Conservation (phyloP, 805 yeast species). For the Schwanniomyces vanrijiae region DNA sequence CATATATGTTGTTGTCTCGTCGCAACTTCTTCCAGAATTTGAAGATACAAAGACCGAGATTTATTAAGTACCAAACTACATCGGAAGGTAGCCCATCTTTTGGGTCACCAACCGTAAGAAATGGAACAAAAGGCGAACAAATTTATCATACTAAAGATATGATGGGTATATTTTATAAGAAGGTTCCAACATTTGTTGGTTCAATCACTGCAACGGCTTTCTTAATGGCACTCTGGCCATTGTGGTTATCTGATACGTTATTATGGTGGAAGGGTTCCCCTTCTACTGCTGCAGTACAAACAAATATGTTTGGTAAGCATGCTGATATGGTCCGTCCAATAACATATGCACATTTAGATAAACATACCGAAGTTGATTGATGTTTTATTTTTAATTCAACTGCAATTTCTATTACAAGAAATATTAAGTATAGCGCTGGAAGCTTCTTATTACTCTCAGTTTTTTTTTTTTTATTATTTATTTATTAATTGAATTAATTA, state of each 20-base stretch:
- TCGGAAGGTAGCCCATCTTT: neutral
- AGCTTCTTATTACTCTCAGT: neutral
- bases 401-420: neutral
- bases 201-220: neutral
- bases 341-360: conserved; percentile 10
- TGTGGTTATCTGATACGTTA: neutral
- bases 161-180: neutral
- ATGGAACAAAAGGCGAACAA: conserved; percentile 9
- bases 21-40: conserved; percentile 3
- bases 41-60: conserved; percentile 1
- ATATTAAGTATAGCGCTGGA: neutral
- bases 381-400: neutral
- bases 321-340: conserved; percentile 12
- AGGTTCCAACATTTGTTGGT: neutral
- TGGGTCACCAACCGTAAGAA: conserved; percentile 4
- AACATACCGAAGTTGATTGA: conserved; percentile 4
- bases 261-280: neutral
- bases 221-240: neutral
- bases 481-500: neutral
- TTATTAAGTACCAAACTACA: neutral
- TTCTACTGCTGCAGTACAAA: conserved; percentile 10
- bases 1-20: neutral
- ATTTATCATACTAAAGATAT: neutral
- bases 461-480: neutral
- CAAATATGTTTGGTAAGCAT: conserved; percentile 4